A percentile compares a stretch with the other conserved stretches of the same genome.
Evolutionary conservation across 768 basidiomycete genomes (phyloP).

Genomic region (Fibroporia radiculosa): DNA sequence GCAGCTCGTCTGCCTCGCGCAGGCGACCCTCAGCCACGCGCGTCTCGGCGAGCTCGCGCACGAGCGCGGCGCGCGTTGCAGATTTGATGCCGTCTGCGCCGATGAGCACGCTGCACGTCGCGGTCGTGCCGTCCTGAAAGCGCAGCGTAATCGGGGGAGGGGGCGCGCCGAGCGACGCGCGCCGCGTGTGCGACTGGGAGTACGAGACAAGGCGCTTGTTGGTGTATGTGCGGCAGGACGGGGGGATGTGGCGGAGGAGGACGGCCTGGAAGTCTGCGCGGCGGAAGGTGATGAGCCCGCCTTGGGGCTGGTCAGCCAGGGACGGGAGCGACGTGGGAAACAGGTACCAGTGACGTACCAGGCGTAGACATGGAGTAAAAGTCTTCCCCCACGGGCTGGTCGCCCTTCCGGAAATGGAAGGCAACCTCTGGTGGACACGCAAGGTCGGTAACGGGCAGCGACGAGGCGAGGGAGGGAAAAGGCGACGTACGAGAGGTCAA

Average conservation of each 20-base stretch:
- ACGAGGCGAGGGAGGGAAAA: neutral
- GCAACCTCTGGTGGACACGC: conserved; percentile 33
- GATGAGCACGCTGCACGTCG: conserved; percentile 57
- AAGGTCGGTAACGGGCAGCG: neutral
- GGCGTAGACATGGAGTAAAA: conserved; percentile 49
- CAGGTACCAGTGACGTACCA: conserved; percentile 30
- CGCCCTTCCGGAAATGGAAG: conserved; percentile 54
- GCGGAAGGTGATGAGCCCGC: conserved; percentile 37
- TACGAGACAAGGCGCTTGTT: conserved; percentile 56
- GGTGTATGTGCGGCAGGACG: conserved; percentile 39
- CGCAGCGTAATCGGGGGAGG: conserved; percentile 36
- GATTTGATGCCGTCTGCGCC: conserved; percentile 69
- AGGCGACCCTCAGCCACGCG: conserved; percentile 29
- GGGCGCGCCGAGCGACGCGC: conserved; percentile 5
- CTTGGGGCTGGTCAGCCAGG: too few relatives aligned
- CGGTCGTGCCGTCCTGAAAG: conserved; percentile 55
- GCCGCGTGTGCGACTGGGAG: conserved; percentile 26
- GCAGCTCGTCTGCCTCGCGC: conserved; percentile 32
- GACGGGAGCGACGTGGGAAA: too few relatives aligned
- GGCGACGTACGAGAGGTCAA: conserved; percentile 20
- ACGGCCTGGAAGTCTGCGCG: conserved; percentile 60
- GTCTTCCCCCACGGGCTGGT: conserved; percentile 44
- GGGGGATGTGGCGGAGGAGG: conserved; percentile 42
- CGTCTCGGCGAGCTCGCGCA: conserved; percentile 20
- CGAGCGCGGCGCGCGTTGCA: conserved; percentile 31